A percentile compares a stretch with the other conserved stretches of the same genome.
Conservation (phyloP, 2,329 filamentous ascomycete species). For the Phialophora expanda region DNA sequence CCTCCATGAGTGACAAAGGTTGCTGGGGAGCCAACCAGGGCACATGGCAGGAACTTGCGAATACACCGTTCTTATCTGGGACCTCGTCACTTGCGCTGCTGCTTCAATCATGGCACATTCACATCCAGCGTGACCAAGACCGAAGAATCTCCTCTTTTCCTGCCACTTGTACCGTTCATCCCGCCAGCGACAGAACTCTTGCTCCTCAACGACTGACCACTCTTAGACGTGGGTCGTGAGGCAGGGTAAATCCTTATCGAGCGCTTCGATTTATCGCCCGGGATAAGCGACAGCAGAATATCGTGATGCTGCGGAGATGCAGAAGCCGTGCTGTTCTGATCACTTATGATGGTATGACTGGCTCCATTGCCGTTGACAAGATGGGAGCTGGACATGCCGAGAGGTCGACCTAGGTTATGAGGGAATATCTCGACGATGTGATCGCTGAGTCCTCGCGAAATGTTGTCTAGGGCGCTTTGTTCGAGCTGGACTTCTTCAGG, state of each 20-base stretch:
- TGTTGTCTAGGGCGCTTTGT: slow-evolving; percentile 39
- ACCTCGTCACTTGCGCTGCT: neutral
- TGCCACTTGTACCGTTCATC: slow-evolving; percentile 23
- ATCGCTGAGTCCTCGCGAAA: slow-evolving; percentile 39
- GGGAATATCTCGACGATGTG: slow-evolving; percentile 41
- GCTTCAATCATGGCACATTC: slow-evolving; percentile 28
- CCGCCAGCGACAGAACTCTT: slow-evolving; percentile 32
- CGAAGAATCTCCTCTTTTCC: slow-evolving; percentile 21
- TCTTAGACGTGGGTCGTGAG: slow-evolving; percentile 37
- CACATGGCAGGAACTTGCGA: neutral
- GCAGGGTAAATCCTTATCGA: slow-evolving; percentile 40
- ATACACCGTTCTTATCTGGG: neutral
- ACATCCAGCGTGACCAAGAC: slow-evolving; percentile 39
- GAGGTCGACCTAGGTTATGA: slow-evolving; percentile 24
- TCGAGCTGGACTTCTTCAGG: slow-evolving; percentile 38
- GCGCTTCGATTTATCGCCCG: slow-evolving; percentile 39
- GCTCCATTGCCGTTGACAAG: slow-evolving; percentile 16
- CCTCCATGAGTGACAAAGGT: neutral
- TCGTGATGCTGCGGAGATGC: slow-evolving; percentile 34
- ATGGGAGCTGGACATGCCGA: slow-evolving; percentile 27
- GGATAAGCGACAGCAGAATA: slow-evolving; percentile 39
- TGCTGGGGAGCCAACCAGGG: neutral
- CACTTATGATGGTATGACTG: neutral
- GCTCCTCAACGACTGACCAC: slow-evolving; percentile 34
- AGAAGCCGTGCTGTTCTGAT: slow-evolving; percentile 11